Conservation (phyloP, 352 stramenopile genomes). For the Phytophthora pistaciae region DNA sequence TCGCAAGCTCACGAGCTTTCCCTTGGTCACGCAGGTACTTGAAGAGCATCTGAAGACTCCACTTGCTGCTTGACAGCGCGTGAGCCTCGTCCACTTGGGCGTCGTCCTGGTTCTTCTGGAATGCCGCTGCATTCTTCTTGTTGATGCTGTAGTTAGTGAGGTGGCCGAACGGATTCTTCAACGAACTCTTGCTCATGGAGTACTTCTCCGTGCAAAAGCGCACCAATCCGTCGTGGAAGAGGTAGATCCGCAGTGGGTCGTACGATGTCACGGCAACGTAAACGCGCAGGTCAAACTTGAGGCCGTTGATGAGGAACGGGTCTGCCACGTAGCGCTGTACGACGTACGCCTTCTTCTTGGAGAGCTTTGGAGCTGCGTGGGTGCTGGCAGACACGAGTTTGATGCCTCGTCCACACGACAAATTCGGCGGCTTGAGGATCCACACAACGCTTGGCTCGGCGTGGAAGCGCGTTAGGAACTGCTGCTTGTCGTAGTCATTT, state of each 20-base stretch:
- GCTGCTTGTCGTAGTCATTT: constrained; percentile 74
- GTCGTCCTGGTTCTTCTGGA: constrained; percentile 78
- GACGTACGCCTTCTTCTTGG: constrained; percentile 80
- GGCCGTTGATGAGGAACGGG: constrained; percentile 88
- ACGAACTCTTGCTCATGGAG: constrained; percentile 62
- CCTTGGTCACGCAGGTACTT: constrained; percentile 54
- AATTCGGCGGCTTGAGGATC: constrained; percentile 84
- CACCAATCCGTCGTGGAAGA: constrained; percentile 89
- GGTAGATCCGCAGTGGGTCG: constrained; percentile 86
- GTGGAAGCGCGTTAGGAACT: constrained; percentile 62
- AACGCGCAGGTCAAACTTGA: constrained; percentile 94
- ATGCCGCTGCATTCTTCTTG: constrained; percentile 85
- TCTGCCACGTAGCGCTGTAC: constrained; percentile 79
- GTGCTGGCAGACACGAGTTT: constrained; percentile 66
- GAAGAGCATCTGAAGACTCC: constrained; percentile 72
- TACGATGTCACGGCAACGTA: constrained; percentile 92
- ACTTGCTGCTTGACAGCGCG: constrained; percentile 81
- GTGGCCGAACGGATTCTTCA: constrained; percentile 88
- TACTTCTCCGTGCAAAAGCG: constrained; percentile 90
- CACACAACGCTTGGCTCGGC: constrained; percentile 63
- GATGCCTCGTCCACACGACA: constrained; percentile 82
- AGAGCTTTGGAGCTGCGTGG: constrained; percentile 53
- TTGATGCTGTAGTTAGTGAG: constrained; percentile 95
- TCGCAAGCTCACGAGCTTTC: constrained; percentile 47
- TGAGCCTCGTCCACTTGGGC: constrained; percentile 45